A percentile compares a stretch with the other conserved stretches of the same genome.
Conservation (phyloP, 2,329 filamentous ascomycete genomes). For the Apiospora marii region DNA sequence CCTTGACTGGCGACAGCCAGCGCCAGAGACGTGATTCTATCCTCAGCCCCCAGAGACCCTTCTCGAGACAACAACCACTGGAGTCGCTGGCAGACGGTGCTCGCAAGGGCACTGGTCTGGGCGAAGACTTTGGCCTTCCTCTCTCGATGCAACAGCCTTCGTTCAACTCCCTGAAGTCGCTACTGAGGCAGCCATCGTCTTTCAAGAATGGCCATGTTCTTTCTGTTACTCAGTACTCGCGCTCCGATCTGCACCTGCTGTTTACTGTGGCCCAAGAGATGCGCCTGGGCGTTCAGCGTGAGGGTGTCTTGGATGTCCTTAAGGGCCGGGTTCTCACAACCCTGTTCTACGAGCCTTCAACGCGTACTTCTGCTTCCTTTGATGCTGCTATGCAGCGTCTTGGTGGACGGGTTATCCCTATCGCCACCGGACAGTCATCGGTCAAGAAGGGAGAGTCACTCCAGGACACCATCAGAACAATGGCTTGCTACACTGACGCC, state of each 20-base stretch:
- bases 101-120: conserved; percentile 35
- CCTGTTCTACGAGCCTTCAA: conserved; percentile 98
- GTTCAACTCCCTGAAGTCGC: conserved; percentile 70
- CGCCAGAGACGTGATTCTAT: conserved; percentile 45
- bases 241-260: conserved; percentile 87
- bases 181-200: conserved; percentile 77
- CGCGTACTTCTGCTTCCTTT: conserved; percentile 92
- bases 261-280: conserved; percentile 99
- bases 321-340: conserved; percentile 87
- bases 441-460: conserved; percentile 94
- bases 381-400: conserved; percentile 98
- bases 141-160: conserved; percentile 59
- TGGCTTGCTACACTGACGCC: conserved; percentile 93
- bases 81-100: conserved; percentile 45
- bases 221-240: conserved; percentile 89
- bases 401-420: conserved; percentile 83
- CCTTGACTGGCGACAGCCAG: conserved; percentile 47
- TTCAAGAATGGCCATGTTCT: conserved; percentile 93
- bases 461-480: conserved; percentile 90
- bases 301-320: conserved; percentile 87
- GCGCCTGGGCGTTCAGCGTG: conserved; percentile 91
- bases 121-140: conserved; percentile 56
- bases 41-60: conserved; percentile 44
- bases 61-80: conserved; percentile 42
- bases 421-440: conserved; percentile 85